phyloP scores from a whole-genome alignment of 1,284 basidiomycete genomes.

The Phellopilus nigrolimitatus region DNA sequence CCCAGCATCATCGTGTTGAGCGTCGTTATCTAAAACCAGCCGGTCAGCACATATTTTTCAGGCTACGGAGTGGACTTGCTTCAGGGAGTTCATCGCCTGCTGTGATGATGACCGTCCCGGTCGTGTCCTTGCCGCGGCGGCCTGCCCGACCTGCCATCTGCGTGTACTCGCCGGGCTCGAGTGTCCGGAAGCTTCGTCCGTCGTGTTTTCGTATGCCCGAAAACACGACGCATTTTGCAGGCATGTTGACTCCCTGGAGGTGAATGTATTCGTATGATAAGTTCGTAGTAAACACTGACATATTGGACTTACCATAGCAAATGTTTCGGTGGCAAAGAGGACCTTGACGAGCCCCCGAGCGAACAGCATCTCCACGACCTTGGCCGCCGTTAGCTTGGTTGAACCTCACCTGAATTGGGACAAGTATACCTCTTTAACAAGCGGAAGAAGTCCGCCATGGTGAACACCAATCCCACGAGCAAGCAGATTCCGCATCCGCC shows the following conservation, averaged over 20 bases:
- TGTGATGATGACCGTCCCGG: conserved; percentile 94
- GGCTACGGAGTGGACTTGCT: conserved; percentile 40
- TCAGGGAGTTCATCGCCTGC: conserved; percentile 84
- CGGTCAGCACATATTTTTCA: conserved; percentile 14
- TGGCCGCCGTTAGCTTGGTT: background rate
- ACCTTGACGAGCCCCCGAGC: conserved; percentile 95
- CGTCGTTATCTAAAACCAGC: conserved; percentile 53
- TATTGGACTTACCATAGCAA: conserved; percentile 88
- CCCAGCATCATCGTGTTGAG: conserved; percentile 93
- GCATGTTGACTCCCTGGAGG: conserved; percentile 95
- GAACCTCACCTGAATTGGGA: background rate
- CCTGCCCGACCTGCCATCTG: conserved; percentile 99
- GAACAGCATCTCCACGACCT: conserved; percentile 97
- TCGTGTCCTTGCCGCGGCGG: conserved; percentile 90
- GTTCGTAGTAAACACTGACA: conserved; percentile 14
- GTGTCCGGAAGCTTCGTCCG: conserved; percentile 86
- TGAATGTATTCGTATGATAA: background rate
- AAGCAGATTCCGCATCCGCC: conserved; percentile 87
- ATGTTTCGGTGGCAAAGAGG: conserved; percentile 97
- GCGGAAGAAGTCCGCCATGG: conserved; percentile 93
- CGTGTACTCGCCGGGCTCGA: conserved; percentile 90
- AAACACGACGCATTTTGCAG: conserved; percentile 95
- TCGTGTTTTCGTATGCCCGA: conserved; percentile 96
- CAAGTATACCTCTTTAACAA: conserved; percentile 85
- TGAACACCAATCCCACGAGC: conserved; percentile 95